These are phyloP conservation scores for Wickerhamiella azyma DNA, from an alignment of 805 yeast species.

Conservation along the genomic window DNA sequence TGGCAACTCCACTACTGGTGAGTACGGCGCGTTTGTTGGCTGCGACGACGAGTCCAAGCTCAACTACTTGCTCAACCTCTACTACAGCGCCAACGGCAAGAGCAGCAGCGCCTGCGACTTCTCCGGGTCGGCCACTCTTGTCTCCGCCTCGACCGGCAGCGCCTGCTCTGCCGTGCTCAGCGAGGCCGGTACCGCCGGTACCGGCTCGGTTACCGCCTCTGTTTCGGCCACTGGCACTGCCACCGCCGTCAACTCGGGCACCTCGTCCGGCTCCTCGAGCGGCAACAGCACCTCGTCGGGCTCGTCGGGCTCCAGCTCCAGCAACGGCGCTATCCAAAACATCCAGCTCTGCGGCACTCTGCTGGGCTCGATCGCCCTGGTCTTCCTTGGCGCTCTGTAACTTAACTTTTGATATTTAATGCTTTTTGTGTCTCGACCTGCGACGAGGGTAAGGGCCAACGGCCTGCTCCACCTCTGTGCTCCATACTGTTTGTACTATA, in stretches of 20 bases:
- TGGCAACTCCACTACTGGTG: constrained; percentile 49
- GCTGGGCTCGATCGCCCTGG: constrained; percentile 7
- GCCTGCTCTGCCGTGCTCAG: constrained; percentile 40
- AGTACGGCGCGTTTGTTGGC: constrained; percentile 60
- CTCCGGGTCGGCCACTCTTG: constrained; percentile 50
- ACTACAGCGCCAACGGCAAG: constrained; percentile 38
- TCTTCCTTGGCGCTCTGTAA: constrained; percentile 8
- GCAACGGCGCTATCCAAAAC: constrained; percentile 1
- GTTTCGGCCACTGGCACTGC: constrained; percentile 23
- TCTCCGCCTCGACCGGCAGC: constrained; percentile 30
- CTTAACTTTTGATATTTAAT: constrained; percentile 5
- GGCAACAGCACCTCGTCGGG: constrained; percentile 7
- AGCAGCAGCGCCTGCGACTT: constrained; percentile 51
- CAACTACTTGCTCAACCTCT: constrained; percentile 50
- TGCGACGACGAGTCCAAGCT: constrained; percentile 61
- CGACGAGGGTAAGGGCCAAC: too few relatives aligned
- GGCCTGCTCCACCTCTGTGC: too few relatives aligned
- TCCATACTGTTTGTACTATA: too few relatives aligned
- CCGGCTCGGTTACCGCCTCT: constrained; percentile 39
- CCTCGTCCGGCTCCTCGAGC: constrained; percentile 9
- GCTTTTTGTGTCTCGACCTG: too few relatives aligned
- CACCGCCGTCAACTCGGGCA: constrained; percentile 17
- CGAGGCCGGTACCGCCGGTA: constrained; percentile 60
- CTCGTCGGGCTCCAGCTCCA: constrained; percentile 1
- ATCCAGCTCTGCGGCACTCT: constrained; percentile 2